Base-by-base conservation (phyloP, 2,329 filamentous ascomycete species). In the Rutstroemia sp. region DNA sequence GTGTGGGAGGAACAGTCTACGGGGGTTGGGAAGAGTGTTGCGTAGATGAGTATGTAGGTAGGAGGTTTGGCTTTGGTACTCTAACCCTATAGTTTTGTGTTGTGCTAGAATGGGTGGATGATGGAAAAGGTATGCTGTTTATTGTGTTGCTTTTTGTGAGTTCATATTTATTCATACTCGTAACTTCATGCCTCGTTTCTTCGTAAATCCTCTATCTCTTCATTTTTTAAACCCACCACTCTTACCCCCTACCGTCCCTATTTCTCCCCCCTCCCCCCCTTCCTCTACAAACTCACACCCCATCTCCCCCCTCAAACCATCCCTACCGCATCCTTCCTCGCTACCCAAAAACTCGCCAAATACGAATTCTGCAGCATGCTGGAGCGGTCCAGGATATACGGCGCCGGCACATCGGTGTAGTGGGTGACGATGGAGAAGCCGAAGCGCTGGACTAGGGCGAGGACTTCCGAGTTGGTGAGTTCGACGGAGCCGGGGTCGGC, bases 361-460 rank as follows among this genome's bases (percentile, higher is more conserved):
- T 97, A 99, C 5, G 82, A 79, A 56, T 87, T 94, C 69, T 87
- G 86, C 65, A 96, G 73, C 89, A 99, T 94, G 67, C 91, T 96
- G 52, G 83, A 75, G 14, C 79, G 73, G 67, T 97, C 89, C 64
- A 91, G 88, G 48, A 97, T 94, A 68, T 99, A 99, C 7, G 91
- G 91, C 12, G 88, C 85, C 58, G 80, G 75, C n/a, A 84, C 72
- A 1, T 75, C 78, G 1, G 75, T 75, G 68, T 86, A 76, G 50
- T 79, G 78, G 62, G 75, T 78, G 66, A 89, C 83, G 6, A 99
- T 74, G 5, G 75, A 75, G 67, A 99, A 99, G 0, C 92, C 94
- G 65, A 92, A 74, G 56, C 78, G 79, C 63, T 84, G 75, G 2
- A 97, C 79, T 44, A 99, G 75, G 16, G 79, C 78, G 57, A 95